Base-by-base conservation (phyloP, 2,329 filamentous ascomycete genomes). In the Zymoseptoria brevis region DNA sequence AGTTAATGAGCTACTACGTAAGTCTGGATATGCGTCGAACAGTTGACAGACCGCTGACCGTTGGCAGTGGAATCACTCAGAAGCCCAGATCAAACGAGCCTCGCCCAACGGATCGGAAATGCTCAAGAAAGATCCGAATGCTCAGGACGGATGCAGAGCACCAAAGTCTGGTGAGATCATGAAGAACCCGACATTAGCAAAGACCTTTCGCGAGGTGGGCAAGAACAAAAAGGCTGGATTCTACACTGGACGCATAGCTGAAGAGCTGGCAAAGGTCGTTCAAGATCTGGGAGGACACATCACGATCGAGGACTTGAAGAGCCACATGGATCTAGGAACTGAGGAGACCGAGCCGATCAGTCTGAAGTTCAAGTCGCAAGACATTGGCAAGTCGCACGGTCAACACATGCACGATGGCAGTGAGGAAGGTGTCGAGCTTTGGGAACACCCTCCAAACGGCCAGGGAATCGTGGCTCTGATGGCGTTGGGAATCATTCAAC, bases 401-500 rank as follows among this genome's bases (percentile, higher is more conserved):
- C 63, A 75, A 48, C 76, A 76, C 56, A 75, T 78, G 69, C 73
- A 79, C 45, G 76, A 75, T 35, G 69, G 74, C 45, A 69, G 77
- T 19, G 77, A 80, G 55, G 74, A 78, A 11, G 85, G 85, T 8
- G 81, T 96, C 50, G 86, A 96, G 70, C 78, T 99, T 0, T 97
- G 93, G 93, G 94, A 99, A 71, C 93, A 97, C 71, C 92, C 93
- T 41, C 94, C 94, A 8, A 97, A 97, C 68, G 92, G 94, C 0
- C 94, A 97, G 75, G 94, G 94, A 1, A 92, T 97, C 64, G 89
- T 97, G 1, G 94, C 94, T 0, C 78, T 97, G 30, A 96, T 97
- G 87, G 89, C 94, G 0, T 79, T 99, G 0, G 94, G 94, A 1
- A 96, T 97, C 65, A 79, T 99, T 54, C 87, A 96, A 72, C 86